phyloP scores from a whole-genome alignment of 805 yeast species.

The Candida railenensis region DNA sequence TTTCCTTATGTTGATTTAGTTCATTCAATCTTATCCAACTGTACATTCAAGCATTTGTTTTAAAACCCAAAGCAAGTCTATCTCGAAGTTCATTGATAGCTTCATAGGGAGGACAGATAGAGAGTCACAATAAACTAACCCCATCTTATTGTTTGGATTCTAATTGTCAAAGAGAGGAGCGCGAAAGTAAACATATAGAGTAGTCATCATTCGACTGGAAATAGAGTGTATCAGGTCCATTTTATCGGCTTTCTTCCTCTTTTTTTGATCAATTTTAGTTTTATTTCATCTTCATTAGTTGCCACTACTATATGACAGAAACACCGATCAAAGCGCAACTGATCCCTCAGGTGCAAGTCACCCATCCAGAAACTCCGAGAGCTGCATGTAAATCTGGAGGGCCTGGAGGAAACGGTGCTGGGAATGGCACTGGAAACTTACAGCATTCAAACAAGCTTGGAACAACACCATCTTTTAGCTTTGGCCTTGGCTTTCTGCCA shows the following conservation, averaged over 20 bases:
- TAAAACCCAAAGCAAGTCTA: too few relatives aligned
- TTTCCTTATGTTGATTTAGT: background rate
- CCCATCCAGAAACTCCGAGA: slow-evolving; percentile 18
- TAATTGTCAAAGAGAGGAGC: too few relatives aligned
- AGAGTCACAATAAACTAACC: too few relatives aligned
- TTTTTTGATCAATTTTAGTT: too few relatives aligned
- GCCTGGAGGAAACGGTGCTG: background rate
- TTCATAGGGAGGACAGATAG: too few relatives aligned
- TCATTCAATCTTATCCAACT: background rate
- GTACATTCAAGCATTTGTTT: too few relatives aligned
- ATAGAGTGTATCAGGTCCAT: too few relatives aligned
- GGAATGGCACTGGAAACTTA: background rate
- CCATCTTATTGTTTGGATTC: too few relatives aligned
- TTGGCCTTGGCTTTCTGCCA: slow-evolving; percentile 43
- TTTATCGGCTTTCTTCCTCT: too few relatives aligned
- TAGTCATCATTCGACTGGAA: too few relatives aligned
- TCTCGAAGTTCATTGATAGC: too few relatives aligned
- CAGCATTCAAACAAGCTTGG: slow-evolving; percentile 5
- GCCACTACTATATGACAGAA: background rate
- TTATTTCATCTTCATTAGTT: background rate
- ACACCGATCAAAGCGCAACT: slow-evolving; percentile 2
- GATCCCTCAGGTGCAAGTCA: background rate
- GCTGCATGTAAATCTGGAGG: slow-evolving; percentile 7
- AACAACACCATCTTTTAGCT: slow-evolving; percentile 34
- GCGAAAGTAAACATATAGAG: too few relatives aligned